Evolutionary conservation across 371 early-diverging fungal genomes (phyloP), one percentile per base, ranked within the genome.

Genomic region (Mucor sp.): DNA sequence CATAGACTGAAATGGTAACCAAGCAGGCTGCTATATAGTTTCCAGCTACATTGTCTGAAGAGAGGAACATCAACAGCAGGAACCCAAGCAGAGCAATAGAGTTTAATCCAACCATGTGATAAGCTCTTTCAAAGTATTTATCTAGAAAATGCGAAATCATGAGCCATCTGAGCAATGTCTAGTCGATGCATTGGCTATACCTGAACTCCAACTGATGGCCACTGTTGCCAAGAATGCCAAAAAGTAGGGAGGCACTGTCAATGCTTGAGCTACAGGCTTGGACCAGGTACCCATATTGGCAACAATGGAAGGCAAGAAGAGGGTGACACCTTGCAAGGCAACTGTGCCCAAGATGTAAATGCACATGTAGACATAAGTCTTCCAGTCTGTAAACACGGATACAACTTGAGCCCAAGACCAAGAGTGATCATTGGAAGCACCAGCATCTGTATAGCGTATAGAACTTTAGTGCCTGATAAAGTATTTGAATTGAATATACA

Each of bases 331-430:
- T 66, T 81, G 81, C 4, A 81, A 44, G 17, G 81, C 74, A 63
- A 65, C 72, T 2, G 81, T 78, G 6, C 81, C 81, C 1, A 69
- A 47, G 30, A 81, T 76, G 30, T 81, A 81, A 28, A 81, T 78
- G 8, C 63, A 21, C 73, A 74, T 75, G 47, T 71, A 81, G 6
- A 69, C 30, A 23, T 76, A 81, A 0, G 79, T 76, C 33, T 81
- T 81, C 71, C 75, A 81, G 44, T 81, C 81, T n/a, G 53, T 68
- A 37, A 81, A 81, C 0, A 81, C 81, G 14, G 77, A 76, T 17
- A 28, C 55, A 2, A 70, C 78, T 53, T 74, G 77, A 21, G 65
- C 64, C 81, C 81, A 81, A 12, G 81, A 78, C 78, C 78, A 81
- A 4, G 77, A 73, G 58, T 81, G 76, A 60, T 76, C 74, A 55